Evolutionary conservation across 1,139 yeast species (phyloP).

Genomic region (Lodderomyces theae): DNA sequence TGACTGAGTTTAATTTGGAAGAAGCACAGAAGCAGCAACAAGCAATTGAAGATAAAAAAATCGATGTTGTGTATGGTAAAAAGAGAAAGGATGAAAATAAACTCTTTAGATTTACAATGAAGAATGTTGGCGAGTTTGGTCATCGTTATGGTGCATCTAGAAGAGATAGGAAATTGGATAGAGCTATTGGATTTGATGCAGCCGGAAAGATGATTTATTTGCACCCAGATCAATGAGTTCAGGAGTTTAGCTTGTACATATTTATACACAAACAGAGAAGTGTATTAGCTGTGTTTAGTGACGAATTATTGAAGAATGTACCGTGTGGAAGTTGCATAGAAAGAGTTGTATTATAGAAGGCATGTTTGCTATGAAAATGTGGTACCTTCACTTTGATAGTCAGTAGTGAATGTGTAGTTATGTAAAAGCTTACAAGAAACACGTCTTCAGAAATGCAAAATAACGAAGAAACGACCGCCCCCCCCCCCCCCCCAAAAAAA

Average conservation of each 20-base stretch:
- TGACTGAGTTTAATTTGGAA: constrained; percentile 54
- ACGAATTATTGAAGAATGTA: no score
- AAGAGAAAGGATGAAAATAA: constrained; percentile 57
- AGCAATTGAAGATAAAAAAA: constrained; percentile 17
- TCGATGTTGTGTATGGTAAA: constrained; percentile 47
- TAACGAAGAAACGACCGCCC: no score
- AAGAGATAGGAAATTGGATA: constrained; percentile 84
- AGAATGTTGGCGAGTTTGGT: constrained; percentile 82
- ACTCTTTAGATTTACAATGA: constrained; percentile 70
- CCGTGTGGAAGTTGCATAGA: no score
- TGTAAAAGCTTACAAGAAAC: no score
- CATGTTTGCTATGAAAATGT: no score
- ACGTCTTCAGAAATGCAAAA: no score
- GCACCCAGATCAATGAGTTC: constrained; percentile 11
- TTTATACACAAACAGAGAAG: no score
- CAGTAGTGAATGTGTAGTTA: no score
- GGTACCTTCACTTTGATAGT: no score
- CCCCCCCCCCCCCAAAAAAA: no score
- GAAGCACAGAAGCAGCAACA: constrained; percentile 22
- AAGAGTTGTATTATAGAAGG: no score
- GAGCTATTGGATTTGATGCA: constrained; percentile 73
- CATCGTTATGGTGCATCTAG: constrained; percentile 87
- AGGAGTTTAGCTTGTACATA: not conserved
- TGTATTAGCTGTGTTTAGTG: no score
- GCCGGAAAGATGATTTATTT: constrained; percentile 59